Evolutionary conservation across 2,329 filamentous ascomycete species (phyloP).

Genomic region (Diaporthe vexans): DNA sequence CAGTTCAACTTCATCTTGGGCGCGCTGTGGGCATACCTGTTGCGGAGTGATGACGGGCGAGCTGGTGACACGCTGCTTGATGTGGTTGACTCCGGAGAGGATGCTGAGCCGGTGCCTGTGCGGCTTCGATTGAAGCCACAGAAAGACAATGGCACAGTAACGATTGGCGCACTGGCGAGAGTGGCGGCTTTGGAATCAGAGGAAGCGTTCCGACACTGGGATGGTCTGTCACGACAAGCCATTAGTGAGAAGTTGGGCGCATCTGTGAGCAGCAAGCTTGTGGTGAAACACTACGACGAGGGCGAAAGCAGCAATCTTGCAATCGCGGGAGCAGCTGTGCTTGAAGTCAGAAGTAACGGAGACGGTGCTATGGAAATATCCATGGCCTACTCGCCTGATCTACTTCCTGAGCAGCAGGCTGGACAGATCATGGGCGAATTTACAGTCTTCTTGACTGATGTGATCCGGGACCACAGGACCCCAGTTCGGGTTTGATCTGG

Average conservation of each 20-base stretch:
- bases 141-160: background rate
- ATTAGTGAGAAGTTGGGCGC: background rate
- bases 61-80: background rate
- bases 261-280: background rate
- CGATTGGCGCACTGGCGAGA: background rate
- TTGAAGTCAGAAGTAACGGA: background rate
- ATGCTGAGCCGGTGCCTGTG: background rate
- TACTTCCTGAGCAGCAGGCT: too few relatives aligned
- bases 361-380: background rate
- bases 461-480: slow-evolving; percentile 2
- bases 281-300: background rate
- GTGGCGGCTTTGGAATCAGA: background rate
- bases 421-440: background rate
- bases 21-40: background rate
- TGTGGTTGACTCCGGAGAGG: background rate
- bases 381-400: background rate
- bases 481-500: background rate
- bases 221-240: background rate
- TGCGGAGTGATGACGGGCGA: too few relatives aligned
- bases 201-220: background rate
- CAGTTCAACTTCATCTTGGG: slow-evolving; percentile 7
- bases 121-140: background rate
- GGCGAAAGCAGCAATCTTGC: too few relatives aligned
- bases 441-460: background rate
- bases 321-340: background rate